Evolutionary conservation across 352 stramenopile species (phyloP).

Genomic region (Elongisporangium undulatum): DNA sequence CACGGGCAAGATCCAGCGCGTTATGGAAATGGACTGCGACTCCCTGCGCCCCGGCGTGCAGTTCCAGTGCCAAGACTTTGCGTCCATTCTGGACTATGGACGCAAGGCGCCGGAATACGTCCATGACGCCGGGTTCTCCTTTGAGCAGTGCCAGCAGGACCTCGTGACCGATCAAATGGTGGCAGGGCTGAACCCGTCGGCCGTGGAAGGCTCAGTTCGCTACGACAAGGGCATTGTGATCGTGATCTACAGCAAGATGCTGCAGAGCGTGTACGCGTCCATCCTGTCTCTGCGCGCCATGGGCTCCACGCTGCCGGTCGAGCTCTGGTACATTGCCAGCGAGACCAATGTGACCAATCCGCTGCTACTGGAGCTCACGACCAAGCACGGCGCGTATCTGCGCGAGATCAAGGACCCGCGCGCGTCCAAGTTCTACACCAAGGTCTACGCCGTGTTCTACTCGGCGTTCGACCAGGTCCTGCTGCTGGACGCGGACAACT

Average conservation of each 20-base stretch:
- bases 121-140: slow-evolving; percentile 14
- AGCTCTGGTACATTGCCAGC: slow-evolving; percentile 60
- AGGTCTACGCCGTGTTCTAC: slow-evolving; percentile 73
- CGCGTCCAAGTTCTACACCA: slow-evolving; percentile 58
- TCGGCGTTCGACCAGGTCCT: slow-evolving; percentile 68
- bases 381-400: slow-evolving; percentile 37
- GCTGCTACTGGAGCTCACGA: slow-evolving; percentile 33
- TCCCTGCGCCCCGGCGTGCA: slow-evolving; percentile 16
- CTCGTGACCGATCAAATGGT: slow-evolving; percentile 6
- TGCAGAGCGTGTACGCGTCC: slow-evolving; percentile 48
- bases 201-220: slow-evolving; percentile 15
- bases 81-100: slow-evolving; percentile 12
- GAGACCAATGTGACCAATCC: slow-evolving; percentile 43
- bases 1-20: slow-evolving; percentile 15
- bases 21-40: slow-evolving; percentile 26
- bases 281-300: slow-evolving; percentile 33
- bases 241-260: slow-evolving; percentile 45
- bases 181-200: slow-evolving; percentile 12
- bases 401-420: slow-evolving; percentile 57
- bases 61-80: slow-evolving; percentile 17
- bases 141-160: slow-evolving; percentile 9
- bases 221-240: slow-evolving; percentile 41
- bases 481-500: slow-evolving; percentile 76
- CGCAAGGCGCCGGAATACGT: slow-evolving; percentile 15
- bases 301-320: slow-evolving; percentile 48